phyloP scores from a whole-genome alignment of 306 rosid species.

The Pterocarpus santalinus region DNA sequence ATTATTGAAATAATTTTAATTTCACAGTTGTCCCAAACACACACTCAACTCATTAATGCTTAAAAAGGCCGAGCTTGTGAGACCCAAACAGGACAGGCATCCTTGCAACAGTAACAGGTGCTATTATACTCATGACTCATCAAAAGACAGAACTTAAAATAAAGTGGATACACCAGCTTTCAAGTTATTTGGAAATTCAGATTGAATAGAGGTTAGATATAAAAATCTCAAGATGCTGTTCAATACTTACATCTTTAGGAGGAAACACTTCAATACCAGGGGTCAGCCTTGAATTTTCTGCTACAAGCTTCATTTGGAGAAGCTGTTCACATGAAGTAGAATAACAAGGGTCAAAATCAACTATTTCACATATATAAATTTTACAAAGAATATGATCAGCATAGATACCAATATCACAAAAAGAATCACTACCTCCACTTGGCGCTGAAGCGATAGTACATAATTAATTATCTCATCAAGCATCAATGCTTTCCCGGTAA shows the following conservation, averaged over 20 bases:
- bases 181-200: neutral
- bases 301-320: constrained; percentile 91
- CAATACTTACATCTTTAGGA: constrained; percentile 74
- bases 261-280: constrained; percentile 79
- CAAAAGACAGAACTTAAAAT: neutral
- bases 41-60: neutral
- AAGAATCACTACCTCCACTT: constrained; percentile 77
- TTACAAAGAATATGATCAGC: neutral
- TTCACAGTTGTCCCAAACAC: no score
- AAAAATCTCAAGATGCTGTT: neutral
- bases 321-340: constrained; percentile 66
- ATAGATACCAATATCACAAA: constrained; percentile 14
- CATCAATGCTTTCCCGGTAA: constrained; percentile 94
- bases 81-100: neutral
- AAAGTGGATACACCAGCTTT: neutral
- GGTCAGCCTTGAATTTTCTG: constrained; percentile 76
- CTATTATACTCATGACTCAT: neutral
- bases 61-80: neutral
- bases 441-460: constrained; percentile 89
- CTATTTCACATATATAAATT: neutral
- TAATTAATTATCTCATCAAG: constrained; percentile 96
- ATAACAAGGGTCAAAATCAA: constrained; percentile 14
- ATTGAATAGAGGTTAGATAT: constrained; percentile 4
- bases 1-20: no score
- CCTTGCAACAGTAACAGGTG: neutral